phyloP scores from a whole-genome alignment of 2,329 filamentous ascomycete genomes.

The Stagonosporopsis chrysanthemi region DNA sequence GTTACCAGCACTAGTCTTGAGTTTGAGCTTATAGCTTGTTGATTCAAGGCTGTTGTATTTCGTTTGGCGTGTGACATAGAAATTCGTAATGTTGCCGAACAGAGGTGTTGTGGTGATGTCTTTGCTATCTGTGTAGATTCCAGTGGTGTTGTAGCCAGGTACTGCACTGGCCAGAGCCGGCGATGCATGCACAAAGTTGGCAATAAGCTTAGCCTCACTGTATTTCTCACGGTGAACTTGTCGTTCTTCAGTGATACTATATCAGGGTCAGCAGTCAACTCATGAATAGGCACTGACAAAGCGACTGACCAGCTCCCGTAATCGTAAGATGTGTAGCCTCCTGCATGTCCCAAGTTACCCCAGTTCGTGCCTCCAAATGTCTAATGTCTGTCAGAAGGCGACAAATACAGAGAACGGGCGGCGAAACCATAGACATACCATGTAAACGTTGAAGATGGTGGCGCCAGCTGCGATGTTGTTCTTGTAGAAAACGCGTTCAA shows the following conservation, averaged over 20 bases:
- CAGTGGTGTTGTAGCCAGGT: conserved; percentile 31
- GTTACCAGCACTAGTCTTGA: conserved; percentile 62
- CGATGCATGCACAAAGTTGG: conserved; percentile 74
- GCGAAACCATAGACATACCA: conserved; percentile 52
- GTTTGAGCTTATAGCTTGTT: conserved; percentile 66
- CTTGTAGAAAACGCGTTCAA: conserved; percentile 79
- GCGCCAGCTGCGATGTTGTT: conserved; percentile 71
- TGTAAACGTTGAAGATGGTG: conserved; percentile 74
- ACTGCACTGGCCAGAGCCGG: conserved; percentile 67
- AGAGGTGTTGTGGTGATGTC: conserved; percentile 68
- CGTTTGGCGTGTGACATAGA: conserved; percentile 70
- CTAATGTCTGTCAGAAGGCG: conserved; percentile 3
- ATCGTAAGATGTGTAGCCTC: conserved; percentile 62
- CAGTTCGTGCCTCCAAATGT: conserved; percentile 83
- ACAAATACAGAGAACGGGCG: no score
- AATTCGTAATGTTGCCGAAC: conserved; percentile 60
- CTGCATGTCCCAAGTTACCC: conserved; percentile 76
- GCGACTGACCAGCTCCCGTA: conserved; percentile 48
- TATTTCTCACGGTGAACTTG: conserved; percentile 75
- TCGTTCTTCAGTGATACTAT: conserved; percentile 72
- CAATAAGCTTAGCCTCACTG: conserved; percentile 75
- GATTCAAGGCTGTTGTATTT: conserved; percentile 65
- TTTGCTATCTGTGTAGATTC: conserved; percentile 36
- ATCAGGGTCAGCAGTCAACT: conserved; percentile 22
- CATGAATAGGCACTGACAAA: background rate